Evolutionary conservation across 2,329 filamentous ascomycete genomes (phyloP).

Genomic region (Salinomyces thailandicus): DNA sequence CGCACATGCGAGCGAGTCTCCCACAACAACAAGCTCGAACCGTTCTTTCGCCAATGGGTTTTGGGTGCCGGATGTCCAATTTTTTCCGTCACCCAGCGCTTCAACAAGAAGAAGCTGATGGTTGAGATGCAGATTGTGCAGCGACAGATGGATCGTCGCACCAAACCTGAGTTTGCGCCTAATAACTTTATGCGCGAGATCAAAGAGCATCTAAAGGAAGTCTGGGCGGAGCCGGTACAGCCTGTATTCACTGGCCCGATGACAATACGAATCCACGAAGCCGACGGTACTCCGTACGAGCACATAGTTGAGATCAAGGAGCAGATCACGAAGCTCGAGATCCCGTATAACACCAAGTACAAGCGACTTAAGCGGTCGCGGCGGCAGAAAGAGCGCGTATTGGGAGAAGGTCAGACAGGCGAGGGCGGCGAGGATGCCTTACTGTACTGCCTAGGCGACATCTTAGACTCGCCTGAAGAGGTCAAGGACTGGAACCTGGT

Average conservation of each 20-base stretch:
- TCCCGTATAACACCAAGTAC: conserved; percentile 98
- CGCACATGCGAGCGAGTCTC: conserved; percentile 79
- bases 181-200: conserved; percentile 73
- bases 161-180: conserved; percentile 52
- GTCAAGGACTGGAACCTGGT: conserved; percentile 70
- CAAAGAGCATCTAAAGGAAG: conserved; percentile 66
- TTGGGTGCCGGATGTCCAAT: conserved; percentile 77
- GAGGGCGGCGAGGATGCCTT: conserved; percentile 59
- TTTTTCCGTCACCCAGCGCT: conserved; percentile 76
- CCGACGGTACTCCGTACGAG: conserved; percentile 94
- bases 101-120: conserved; percentile 95
- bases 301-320: conserved; percentile 95
- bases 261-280: conserved; percentile 96
- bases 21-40: conserved; percentile 72
- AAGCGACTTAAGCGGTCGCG: conserved; percentile 88
- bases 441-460: conserved; percentile 84
- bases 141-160: conserved; percentile 50
- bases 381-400: conserved; percentile 66
- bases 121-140: conserved; percentile 87
- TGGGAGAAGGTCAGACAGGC: conserved; percentile 50
- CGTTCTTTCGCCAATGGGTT: conserved; percentile 92
- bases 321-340: conserved; percentile 73
- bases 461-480: conserved; percentile 74
- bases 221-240: conserved; percentile 47
- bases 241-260: conserved; percentile 89